These are phyloP conservation scores for Mucuna pruriens DNA, from an alignment of 306 rosid genomes.

Conservation along the genomic window DNA sequence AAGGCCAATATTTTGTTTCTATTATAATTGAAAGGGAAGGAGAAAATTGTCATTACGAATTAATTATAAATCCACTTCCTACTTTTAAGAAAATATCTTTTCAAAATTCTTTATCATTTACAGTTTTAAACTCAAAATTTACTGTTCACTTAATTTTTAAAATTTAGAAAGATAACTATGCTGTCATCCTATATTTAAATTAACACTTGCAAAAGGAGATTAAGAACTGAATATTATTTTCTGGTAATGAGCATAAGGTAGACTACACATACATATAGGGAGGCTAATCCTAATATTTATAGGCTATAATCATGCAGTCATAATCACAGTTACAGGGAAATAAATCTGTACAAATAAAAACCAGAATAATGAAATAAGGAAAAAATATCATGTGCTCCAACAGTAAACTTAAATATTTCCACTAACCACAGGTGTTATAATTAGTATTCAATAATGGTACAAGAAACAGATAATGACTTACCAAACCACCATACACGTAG, in stretches of 20 bases:
- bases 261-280: too few species aligned
- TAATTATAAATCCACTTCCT: background rate
- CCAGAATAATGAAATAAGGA: too few species aligned
- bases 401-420: too few species aligned
- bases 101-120: background rate
- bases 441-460: conserved; percentile 1
- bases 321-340: too few species aligned
- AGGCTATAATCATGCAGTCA: too few species aligned
- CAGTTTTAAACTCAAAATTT: background rate
- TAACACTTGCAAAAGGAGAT: too few species aligned
- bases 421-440: background rate
- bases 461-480: conserved; percentile 47
- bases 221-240: background rate
- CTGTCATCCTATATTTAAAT: background rate
- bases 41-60: background rate
- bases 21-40: background rate
- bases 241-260: too few species aligned
- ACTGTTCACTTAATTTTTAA: conserved; percentile 1
- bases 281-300: too few species aligned
- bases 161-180: conserved; percentile 20
- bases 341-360: too few species aligned
- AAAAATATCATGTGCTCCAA: too few species aligned
- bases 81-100: background rate
- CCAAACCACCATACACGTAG: conserved; percentile 82
- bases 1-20: background rate